phyloP scores from a whole-genome alignment of 441 rosid genomes.

The Omphalea diandra region DNA sequence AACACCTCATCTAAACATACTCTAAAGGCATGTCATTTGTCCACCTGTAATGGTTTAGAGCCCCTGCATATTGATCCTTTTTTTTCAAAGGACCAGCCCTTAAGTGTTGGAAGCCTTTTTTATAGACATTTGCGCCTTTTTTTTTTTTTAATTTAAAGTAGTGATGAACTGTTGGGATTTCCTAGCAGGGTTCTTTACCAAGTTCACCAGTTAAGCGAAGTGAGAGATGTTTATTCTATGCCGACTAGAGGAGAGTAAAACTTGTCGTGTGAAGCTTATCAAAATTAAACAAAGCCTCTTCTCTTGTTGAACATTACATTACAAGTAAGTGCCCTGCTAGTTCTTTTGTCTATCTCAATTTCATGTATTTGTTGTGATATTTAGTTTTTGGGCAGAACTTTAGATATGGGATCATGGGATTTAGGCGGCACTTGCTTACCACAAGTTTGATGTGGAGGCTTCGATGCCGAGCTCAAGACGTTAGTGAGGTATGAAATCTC shows the following conservation, averaged over 20 bases:
- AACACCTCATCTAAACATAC: no score
- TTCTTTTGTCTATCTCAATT: background rate
- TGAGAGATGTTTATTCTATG: conserved; percentile 86
- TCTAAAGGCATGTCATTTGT: background rate
- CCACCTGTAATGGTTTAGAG: background rate
- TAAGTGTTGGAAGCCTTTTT: background rate
- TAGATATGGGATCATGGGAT: conserved; percentile 90
- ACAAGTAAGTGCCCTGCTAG: conserved; percentile 44
- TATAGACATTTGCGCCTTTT: background rate
- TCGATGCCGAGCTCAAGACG: conserved; percentile 98
- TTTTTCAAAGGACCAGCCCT: background rate
- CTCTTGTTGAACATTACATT: conserved; percentile 72
- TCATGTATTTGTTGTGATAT: background rate
- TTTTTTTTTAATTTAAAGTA: background rate
- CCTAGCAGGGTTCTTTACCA: conserved; percentile 85
- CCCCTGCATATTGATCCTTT: background rate
- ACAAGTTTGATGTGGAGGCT: conserved; percentile 94
- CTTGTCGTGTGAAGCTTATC: conserved; percentile 72
- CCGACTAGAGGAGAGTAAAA: conserved; percentile 70
- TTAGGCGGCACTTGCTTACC: conserved; percentile 93
- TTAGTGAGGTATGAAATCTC: conserved; percentile 64
- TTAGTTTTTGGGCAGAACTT: conserved; percentile 42
- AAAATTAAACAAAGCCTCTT: conserved; percentile 83
- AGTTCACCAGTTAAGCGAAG: conserved; percentile 96
- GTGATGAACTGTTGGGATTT: background rate